Evolutionary conservation across 2,329 filamentous ascomycete species (phyloP).

Genomic region (Penicillium hordei): DNA sequence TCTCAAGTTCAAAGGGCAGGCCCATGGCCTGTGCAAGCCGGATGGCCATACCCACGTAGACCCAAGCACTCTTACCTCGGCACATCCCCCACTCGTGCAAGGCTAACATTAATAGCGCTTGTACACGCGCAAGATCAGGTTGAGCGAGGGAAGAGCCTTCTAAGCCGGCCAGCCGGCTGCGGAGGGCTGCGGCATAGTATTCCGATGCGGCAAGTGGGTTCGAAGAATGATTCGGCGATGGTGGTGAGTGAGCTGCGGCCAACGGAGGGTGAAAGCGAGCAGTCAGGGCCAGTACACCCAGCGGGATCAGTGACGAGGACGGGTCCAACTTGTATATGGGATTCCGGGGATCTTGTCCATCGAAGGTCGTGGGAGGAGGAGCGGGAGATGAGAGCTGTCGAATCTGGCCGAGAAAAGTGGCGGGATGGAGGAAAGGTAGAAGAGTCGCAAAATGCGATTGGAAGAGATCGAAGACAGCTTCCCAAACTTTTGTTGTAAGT

Average conservation of each 20-base stretch:
- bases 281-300: conserved; percentile 58
- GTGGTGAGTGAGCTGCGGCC: conserved; percentile 50
- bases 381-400: conserved; percentile 35
- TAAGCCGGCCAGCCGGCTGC: conserved; percentile 46
- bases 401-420: conserved; percentile 54
- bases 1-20: conserved; percentile 47
- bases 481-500: conserved; percentile 57
- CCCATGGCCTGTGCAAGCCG: conserved; percentile 49
- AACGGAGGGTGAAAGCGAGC: conserved; percentile 55
- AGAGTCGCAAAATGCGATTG: conserved; percentile 58
- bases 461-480: conserved; percentile 58
- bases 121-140: conserved; percentile 52
- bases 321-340: conserved; percentile 36
- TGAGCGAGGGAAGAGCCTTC: conserved; percentile 44
- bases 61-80: conserved; percentile 54
- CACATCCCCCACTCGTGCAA: conserved; percentile 60
- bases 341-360: conserved; percentile 33
- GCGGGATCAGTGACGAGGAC: conserved; percentile 50
- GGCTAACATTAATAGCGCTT: conserved; percentile 57
- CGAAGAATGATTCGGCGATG: conserved; percentile 42
- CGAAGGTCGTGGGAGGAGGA: conserved; percentile 16
- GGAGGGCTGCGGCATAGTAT: conserved; percentile 56
- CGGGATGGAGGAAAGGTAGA: conserved; percentile 57
- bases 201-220: conserved; percentile 55
- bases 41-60: conserved; percentile 50